Evolutionary conservation across 352 stramenopile species (phyloP), one percentile per base, ranked within the genome.

Genomic region (Pythium dissotocum): DNA sequence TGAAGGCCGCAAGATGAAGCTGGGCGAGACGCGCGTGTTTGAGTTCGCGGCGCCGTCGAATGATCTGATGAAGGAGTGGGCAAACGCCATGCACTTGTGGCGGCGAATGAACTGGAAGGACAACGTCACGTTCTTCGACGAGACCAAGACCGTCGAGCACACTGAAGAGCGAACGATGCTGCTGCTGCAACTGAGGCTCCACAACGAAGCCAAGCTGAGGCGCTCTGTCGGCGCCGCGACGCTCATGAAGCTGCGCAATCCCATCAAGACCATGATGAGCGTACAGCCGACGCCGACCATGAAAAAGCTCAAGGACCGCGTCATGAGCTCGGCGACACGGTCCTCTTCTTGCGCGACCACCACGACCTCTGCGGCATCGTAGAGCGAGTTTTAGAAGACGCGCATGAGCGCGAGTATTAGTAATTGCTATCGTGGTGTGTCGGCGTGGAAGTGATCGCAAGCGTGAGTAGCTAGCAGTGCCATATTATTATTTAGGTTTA

Each of bases 81-180:
- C 85, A 61, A 94, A 94, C 70, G 78, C 85, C 51, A 70, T 94
- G 67, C 85, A 94, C 51, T 73, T 94, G 13, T 94, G 85, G 85
- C 83, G 83, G 18, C 85, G 85, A 54, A 94, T 94, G 85, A 94
- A 89, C 75, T 94, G 85, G 85, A 91, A 91, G 65, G 85, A 94
- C 58, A 87, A 94, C 64, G 85, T 94, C 71, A 92, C 85, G 71
- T 94, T 94, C 75, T 94, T 94, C 33, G 83, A 91, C 38, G 69
- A 72, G 60, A 76, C 77, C 52, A 73, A 64, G 16, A 73, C 85
- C 9, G 58, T 91, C 54, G 77, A 70, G 32, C 85, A 91, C 55
- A 60, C 67, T 0, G 80, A 94, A 26, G 82, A 94, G 70, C 76
- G 80, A 16, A 72, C 83, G 48, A 75, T 70, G 61, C 72, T 94